Conservation (phyloP, 208 protist genomes). For the Sergeia podlipaevii region DNA sequence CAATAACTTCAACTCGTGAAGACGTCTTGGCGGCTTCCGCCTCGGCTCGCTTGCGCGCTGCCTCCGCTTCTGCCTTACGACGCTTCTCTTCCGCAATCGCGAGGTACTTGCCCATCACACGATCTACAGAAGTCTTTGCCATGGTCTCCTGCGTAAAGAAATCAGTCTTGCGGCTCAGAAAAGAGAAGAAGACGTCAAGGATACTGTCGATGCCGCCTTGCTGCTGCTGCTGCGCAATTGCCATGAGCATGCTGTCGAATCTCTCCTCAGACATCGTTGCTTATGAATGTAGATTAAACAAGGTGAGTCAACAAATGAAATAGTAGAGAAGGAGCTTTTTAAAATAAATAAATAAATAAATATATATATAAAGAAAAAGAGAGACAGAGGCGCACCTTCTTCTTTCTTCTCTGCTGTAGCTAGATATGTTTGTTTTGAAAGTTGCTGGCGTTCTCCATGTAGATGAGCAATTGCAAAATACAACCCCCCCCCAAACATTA, state of each 20-base stretch:
- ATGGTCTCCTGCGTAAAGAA: slow-evolving; percentile 88
- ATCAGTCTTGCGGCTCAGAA: slow-evolving; percentile 90
- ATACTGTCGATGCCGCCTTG: slow-evolving; percentile 86
- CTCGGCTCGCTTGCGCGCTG: slow-evolving; percentile 15
- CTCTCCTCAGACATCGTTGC: slow-evolving; percentile 35
- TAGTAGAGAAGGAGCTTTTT: background rate
- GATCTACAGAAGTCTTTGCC: slow-evolving; percentile 45
- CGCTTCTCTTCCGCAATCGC: slow-evolving; percentile 46
- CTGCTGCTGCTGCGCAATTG: slow-evolving; percentile 89
- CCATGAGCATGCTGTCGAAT: slow-evolving; percentile 89
- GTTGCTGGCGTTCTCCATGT: no score
- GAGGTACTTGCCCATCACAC: slow-evolving; percentile 56
- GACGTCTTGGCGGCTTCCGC: slow-evolving; percentile 6
- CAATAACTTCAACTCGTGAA: slow-evolving; percentile 74
- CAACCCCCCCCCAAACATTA: no score
- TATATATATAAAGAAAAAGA: slow-evolving; percentile 7
- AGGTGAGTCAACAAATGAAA: background rate
- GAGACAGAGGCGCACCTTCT: no score
- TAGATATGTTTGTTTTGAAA: no score
- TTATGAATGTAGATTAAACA: background rate
- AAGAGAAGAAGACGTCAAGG: slow-evolving; percentile 91
- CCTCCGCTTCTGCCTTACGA: slow-evolving; percentile 18
- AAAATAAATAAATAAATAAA: background rate
- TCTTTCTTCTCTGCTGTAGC: no score
- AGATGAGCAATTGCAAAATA: no score